Evolutionary conservation across 1,139 yeast species (phyloP).

Genomic region (Wickerhamiella pararugosa): DNA sequence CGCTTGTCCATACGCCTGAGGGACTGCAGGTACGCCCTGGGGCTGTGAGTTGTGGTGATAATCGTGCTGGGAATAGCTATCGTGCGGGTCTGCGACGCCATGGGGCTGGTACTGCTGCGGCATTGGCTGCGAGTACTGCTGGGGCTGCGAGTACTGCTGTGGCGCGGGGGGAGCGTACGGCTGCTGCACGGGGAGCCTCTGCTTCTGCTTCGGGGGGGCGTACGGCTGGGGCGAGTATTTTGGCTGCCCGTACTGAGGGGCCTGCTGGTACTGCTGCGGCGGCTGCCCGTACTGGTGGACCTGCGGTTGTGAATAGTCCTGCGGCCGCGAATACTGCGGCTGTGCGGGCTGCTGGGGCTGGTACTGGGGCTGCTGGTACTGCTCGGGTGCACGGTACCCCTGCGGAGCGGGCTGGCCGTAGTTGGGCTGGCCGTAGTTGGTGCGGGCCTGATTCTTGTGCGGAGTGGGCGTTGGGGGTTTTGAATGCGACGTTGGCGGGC

Average conservation of each 20-base stretch:
- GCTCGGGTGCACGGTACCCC: neutral
- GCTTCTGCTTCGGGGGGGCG: neutral
- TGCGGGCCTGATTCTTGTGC: no score
- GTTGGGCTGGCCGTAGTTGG: neutral
- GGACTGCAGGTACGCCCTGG: no score
- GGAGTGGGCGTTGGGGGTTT: no score
- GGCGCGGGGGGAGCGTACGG: neutral
- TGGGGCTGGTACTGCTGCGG: neutral
- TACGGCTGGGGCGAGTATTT: conserved; percentile 3
- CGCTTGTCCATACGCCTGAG: no score
- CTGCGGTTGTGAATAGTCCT: conserved; percentile 2
- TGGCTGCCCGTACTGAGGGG: neutral
- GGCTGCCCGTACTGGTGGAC: conserved; percentile 4
- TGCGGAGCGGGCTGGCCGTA: neutral
- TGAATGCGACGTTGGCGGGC: no score
- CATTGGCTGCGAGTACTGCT: neutral
- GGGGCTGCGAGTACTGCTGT: neutral
- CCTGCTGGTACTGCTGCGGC: neutral
- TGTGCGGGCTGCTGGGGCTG: conserved; percentile 1
- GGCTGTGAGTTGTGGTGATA: no score
- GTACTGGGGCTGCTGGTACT: neutral
- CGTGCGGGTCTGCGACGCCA: no score
- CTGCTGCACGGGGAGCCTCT: neutral
- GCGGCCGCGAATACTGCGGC: conserved; percentile 1
- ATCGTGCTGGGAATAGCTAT: no score